These are phyloP conservation scores for Volvariella volvacea DNA, from an alignment of 1,284 basidiomycete genomes.

Conservation along the genomic window DNA sequence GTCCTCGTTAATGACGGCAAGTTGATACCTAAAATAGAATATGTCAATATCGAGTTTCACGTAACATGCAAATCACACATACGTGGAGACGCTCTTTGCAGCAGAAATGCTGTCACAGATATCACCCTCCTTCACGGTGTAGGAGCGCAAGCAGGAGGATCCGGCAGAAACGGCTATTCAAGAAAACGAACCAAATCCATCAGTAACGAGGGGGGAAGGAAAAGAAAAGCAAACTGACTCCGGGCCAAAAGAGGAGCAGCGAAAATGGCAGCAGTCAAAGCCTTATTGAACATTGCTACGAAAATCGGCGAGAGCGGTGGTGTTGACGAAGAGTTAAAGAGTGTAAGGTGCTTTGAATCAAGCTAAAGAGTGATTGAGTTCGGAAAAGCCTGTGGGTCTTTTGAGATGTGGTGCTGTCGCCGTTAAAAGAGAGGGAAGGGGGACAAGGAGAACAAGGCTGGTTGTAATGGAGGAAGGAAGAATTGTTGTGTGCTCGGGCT, in stretches of 20 bases:
- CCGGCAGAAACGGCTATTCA: conserved; percentile 33
- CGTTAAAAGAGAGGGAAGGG: background rate
- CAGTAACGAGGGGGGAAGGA: conserved; percentile 5
- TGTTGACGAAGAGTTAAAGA: background rate
- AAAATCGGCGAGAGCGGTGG: background rate
- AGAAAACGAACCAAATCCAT: conserved; percentile 5
- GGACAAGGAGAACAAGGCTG: background rate
- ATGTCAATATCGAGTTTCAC: conserved; percentile 5
- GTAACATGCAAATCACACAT: conserved; percentile 16
- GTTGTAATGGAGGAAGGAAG: background rate
- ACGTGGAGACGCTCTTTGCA: conserved; percentile 62
- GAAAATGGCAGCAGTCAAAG: conserved; percentile 33
- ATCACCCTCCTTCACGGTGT: conserved; percentile 55
- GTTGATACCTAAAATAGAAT: conserved; percentile 50
- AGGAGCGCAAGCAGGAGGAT: conserved; percentile 51
- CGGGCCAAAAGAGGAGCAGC: conserved; percentile 36
- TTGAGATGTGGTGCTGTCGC: background rate
- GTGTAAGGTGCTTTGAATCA: no score
- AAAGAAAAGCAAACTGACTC: conserved; percentile 23
- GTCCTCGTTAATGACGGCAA: conserved; percentile 50
- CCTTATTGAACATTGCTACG: conserved; percentile 36
- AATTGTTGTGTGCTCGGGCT: background rate
- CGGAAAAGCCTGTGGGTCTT: background rate
- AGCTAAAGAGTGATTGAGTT: background rate
- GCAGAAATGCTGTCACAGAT: conserved; percentile 66